Percentiles rank a stretch among this genome's conserved stretches.
Conservation (phyloP, 176 grass and related monocot species). For the Carex parvula region DNA sequence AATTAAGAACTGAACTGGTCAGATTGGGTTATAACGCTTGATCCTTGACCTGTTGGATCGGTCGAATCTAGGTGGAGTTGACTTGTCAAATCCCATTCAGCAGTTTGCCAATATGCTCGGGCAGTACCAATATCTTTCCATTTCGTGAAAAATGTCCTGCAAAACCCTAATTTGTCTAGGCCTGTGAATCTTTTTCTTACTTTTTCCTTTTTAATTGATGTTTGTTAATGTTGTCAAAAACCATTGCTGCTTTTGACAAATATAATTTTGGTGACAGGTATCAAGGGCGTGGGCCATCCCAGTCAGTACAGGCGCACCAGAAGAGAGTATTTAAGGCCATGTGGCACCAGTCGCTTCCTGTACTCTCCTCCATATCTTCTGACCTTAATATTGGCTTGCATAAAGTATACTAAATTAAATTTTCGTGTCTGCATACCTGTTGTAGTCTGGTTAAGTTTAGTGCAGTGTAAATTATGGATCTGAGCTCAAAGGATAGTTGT, state of each 20-base stretch:
- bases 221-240: not conserved
- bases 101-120: not conserved
- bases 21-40: not conserved
- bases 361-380: conserved; percentile 87
- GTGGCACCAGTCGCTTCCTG: conserved; percentile 68
- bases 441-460: conserved; percentile 1
- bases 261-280: conserved; percentile 13
- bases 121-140: not conserved
- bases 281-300: conserved; percentile 54
- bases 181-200: not conserved
- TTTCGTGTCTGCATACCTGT: not conserved
- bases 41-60: not conserved
- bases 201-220: not conserved
- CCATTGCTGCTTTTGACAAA: not conserved
- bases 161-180: not conserved
- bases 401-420: conserved; percentile 40
- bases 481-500: not conserved
- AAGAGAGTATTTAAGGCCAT: conserved; percentile 96
- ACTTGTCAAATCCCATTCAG: not conserved
- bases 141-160: not conserved
- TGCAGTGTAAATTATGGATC: not conserved
- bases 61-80: not conserved
- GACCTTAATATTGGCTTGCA: conserved; percentile 90
- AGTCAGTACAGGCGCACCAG: conserved; percentile 76
- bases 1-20: not conserved